Evolutionary conservation across 2,329 filamentous ascomycete species (phyloP), one percentile per base, ranked within the genome.

Genomic region (Apiospora sp.): DNA sequence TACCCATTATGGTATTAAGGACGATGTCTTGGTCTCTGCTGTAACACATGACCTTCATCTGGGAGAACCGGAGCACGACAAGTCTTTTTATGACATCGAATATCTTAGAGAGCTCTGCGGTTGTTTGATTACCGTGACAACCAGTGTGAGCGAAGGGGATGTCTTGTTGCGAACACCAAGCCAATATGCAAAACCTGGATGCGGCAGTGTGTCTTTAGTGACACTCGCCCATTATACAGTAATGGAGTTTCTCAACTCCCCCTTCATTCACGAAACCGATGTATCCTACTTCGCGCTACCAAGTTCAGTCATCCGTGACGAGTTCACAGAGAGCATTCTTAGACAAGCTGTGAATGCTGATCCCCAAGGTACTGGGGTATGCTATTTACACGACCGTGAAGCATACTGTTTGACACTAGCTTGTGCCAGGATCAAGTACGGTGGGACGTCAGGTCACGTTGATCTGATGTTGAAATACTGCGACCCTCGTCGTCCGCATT

Each of bases 171-270:
- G n/a, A n/a, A n/a, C n/a, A n/a, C n/a, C n/a, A n/a, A n/a, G n/a
- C n/a, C n/a, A n/a, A n/a, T n/a, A n/a, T n/a, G n/a, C n/a, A n/a
- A n/a, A n/a, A n/a, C n/a, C n/a, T n/a, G n/a, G n/a, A n/a, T n/a
- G n/a, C n/a, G n/a, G n/a, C n/a, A n/a, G n/a, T n/a, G n/a, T n/a
- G n/a, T n/a, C 0, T 12, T 4, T 71, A 7, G 70, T 75, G 5
- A 43, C 44, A 10, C 34, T 75, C 6, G 74, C 75, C 2, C 74
- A 75, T 68, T 75, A 75, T 48, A 75, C 74, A 2, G 75, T 75
- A 8, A 68, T 64, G 24, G 74, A 76, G 22, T 75, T 70, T 46
- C 73, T 76, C n/a, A 30, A 67, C 41, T 74, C 71, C 0, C 0
- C 27, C 19, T 22, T 70, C 37, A 70, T 70, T n/a, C 49, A 14